Percentiles rank a stretch among this genome's conserved stretches.
Conservation (phyloP, 192 early-diverging fungal genomes). For the Phlyctochytrium planicorne region DNA sequence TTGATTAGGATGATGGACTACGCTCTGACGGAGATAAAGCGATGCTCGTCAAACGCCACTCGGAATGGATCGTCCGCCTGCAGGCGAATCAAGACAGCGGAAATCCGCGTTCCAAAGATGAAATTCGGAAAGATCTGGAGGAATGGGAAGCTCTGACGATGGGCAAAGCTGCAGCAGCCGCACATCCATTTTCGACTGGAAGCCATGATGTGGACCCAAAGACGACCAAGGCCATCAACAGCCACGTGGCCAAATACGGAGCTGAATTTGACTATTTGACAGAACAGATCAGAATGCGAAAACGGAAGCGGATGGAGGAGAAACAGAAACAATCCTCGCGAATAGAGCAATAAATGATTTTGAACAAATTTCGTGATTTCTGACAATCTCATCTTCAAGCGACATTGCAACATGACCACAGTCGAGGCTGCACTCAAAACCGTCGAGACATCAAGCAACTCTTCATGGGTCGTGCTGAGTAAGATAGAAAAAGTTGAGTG, state of each 20-base stretch:
- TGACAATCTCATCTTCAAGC: no score
- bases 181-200: background rate
- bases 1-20: conserved; percentile 14
- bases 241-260: conserved; percentile 7
- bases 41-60: conserved; percentile 18
- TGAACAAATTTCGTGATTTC: no score
- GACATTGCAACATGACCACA: no score
- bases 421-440: no score
- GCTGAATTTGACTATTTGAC: no score
- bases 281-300: no score
- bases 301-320: no score
- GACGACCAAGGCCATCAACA: conserved; percentile 4
- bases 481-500: no score
- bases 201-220: conserved; percentile 1
- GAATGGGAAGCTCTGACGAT: conserved; percentile 16
- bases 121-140: background rate
- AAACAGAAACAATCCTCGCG: no score
- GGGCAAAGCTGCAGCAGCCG: background rate
- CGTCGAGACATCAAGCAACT: no score
- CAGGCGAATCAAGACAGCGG: conserved; percentile 19
- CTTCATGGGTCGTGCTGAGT: no score
- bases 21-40: conserved; percentile 20
- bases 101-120: conserved; percentile 1
- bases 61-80: conserved; percentile 16
- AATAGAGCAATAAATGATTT: no score